Conservation (phyloP, 2,329 filamentous ascomycete genomes). For the Phialophora chinensis region DNA sequence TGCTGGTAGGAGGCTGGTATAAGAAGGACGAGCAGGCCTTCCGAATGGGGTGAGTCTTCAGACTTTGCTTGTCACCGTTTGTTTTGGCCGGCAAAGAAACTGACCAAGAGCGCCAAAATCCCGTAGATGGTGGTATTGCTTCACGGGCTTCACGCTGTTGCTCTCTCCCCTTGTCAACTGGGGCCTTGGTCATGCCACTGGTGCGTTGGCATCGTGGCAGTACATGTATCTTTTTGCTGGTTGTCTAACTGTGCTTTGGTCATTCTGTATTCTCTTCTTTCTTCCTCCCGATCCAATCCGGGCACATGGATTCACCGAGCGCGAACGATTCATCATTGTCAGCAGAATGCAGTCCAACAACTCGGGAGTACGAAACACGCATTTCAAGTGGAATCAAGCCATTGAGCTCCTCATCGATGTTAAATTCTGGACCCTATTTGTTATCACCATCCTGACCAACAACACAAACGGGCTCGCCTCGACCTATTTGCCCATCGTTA, state of each 20-base stretch:
- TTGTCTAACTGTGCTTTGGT: conserved; percentile 60
- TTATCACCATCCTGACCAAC: conserved; percentile 72
- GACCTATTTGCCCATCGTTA: conserved; percentile 73
- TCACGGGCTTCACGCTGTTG: conserved; percentile 43
- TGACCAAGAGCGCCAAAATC: no score
- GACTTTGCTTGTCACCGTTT: no score
- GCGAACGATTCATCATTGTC: conserved; percentile 68
- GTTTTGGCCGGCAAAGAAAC: no score
- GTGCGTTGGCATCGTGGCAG: conserved; percentile 66
- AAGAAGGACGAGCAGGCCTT: no score
- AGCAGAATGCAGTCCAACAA: conserved; percentile 67
- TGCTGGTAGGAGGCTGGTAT: no score
- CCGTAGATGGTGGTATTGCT: no score
- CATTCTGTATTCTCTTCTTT: conserved; percentile 68
- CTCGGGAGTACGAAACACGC: conserved; percentile 66
- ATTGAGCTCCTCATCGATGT: conserved; percentile 63
- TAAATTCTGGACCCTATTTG: conserved; percentile 65
- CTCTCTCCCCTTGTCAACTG: conserved; percentile 65
- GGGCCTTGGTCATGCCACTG: conserved; percentile 67
- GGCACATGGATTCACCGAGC: conserved; percentile 69
- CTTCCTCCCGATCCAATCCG: conserved; percentile 67
- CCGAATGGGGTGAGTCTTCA: no score
- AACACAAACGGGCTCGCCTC: conserved; percentile 61
- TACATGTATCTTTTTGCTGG: conserved; percentile 73
- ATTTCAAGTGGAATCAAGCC: conserved; percentile 65